Base-by-base conservation (phyloP, 139 green algal species). In the Ettlia oleoabundans region DNA sequence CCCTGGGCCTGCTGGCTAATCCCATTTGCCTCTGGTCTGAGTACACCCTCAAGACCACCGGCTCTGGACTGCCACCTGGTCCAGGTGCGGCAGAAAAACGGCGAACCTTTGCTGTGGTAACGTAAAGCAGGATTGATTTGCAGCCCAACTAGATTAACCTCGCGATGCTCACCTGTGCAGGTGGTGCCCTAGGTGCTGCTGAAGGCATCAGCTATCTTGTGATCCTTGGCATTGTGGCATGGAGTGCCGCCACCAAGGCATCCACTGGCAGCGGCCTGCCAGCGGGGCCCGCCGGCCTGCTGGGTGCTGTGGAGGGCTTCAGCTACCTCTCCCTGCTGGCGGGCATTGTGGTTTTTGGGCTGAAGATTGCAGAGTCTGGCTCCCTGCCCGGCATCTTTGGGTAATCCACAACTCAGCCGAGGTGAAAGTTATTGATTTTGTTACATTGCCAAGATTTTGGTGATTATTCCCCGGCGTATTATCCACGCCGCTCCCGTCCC, bases 261-360 rank as follows among this genome's bases (percentile, higher is more conserved):
- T 37, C 80, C 33, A 97, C 93, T 15, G 93, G 93, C 71, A 90
- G 65, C 32, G 94, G 94, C 6, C 85, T 97, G 47, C 93, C 92
- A 19, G 87, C 90, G 8, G 93, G 93, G 0, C 93, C 93, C 3
- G 42, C 78, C 22, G 93, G 91, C 26, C 85, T 96, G 35, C 86
- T 97, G 73, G 94, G 94, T 13, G 94, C 91, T 30, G 85, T 79
- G 18, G 85, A 89, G 74, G 85, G 85, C 13, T 69, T 89, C 30
- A 41, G 13, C 35, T 89, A 89, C 73, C 74, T 89, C 6, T 38
- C 65, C 2, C 78, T 89, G 33, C 74, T 84, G 32, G 80, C 69
- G 8, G 85, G 73, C 19, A 43, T 88, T 15, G 53, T 80, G 22
- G 75, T 81, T 58, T 58, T 61, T 72, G 75, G 58, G 28, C 75